Percentiles rank a stretch among this genome's conserved stretches.
phyloP scores from a whole-genome alignment of 1,139 yeast genomes.

The Kazachstania sp. region DNA sequence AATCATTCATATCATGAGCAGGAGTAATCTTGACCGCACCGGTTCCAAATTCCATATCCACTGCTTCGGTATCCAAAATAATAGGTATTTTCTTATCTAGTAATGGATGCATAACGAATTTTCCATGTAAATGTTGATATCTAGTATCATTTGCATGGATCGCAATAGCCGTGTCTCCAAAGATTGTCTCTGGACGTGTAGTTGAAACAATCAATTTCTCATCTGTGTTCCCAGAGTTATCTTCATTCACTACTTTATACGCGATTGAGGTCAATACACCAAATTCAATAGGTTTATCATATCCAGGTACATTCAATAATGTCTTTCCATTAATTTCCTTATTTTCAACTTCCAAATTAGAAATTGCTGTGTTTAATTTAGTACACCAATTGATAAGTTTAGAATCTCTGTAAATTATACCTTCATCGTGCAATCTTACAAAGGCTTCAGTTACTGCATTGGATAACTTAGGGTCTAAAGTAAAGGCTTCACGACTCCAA shows the following conservation, averaged over 20 bases:
- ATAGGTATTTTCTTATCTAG: slow-evolving; percentile 77
- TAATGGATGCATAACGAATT: slow-evolving; percentile 82
- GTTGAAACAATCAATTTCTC: slow-evolving; percentile 90
- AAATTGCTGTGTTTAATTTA: slow-evolving; percentile 84
- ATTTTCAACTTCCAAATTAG: slow-evolving; percentile 92
- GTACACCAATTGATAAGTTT: slow-evolving; percentile 96
- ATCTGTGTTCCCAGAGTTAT: slow-evolving; percentile 42
- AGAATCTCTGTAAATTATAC: slow-evolving; percentile 86
- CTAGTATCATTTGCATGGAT: slow-evolving; percentile 92
- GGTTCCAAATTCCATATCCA: slow-evolving; percentile 98
- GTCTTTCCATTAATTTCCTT: slow-evolving; percentile 79
- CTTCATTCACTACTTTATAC: slow-evolving; percentile 63
- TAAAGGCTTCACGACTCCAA: slow-evolving; percentile 90
- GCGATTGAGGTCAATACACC: slow-evolving; percentile 93
- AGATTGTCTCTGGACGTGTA: slow-evolving; percentile 95
- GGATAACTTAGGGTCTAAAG: slow-evolving; percentile 69
- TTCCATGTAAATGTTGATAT: slow-evolving; percentile 89
- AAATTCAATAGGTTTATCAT: slow-evolving; percentile 81
- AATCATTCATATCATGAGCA: slow-evolving; percentile 96
- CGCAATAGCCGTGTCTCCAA: slow-evolving; percentile 96
- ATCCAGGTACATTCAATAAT: slow-evolving; percentile 73
- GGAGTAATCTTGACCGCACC: slow-evolving; percentile 99
- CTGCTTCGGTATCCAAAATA: slow-evolving; percentile 80
- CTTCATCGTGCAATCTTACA: slow-evolving; percentile 83
- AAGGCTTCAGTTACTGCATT: slow-evolving; percentile 85